Evolutionary conservation across 176 grass and related monocot genomes (phyloP), one percentile per base, ranked within the genome.

Genomic region (Ananas comosus): DNA sequence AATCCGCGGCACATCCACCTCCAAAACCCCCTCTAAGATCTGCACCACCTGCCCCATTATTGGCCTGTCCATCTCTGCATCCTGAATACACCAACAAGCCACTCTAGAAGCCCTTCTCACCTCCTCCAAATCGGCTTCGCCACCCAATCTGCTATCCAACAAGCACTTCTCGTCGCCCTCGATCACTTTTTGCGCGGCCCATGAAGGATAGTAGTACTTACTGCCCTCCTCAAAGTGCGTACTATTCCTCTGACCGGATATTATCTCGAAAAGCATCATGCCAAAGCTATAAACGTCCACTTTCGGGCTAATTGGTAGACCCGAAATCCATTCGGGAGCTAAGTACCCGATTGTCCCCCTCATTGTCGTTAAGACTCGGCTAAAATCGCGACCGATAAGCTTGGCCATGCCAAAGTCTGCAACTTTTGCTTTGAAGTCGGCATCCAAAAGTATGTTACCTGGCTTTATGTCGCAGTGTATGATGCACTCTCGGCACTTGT

Each of bases 381-480:
- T 96, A 72, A 96, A 96, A 63, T 96, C 85, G 16, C 91, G 71
- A 48, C 91, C 87, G 16, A 96, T 23, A 51, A 96, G 87, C 71
- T 96, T 96, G 9, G 87, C 85, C 63, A 96, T 72, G 57, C 91
- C 91, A 49, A 96, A 96, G 70, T 96, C 91, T 13, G 91, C 68
- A 21, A 91, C 91, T 4, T 83, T 96, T 96, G 4, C 87, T 82
- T 50, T 79, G 77, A 50, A 91, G 79, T 6, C 74, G 10, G 80
- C 85, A 48, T 96, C 85, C 82, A 96, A 81, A 16, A 96, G 82
- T 68, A 96, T 86, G 71, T 96, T 96, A 28, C 88, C 91, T 51
- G 91, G 91, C 76, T 96, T 96, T 13, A 96, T 81, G 72, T 96
- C 91, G 10, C 87, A 96, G 68, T 96, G 91, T 76, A 96, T 91